phyloP scores from a whole-genome alignment of 345 rosid species.

The Hirschfeldia incana region DNA sequence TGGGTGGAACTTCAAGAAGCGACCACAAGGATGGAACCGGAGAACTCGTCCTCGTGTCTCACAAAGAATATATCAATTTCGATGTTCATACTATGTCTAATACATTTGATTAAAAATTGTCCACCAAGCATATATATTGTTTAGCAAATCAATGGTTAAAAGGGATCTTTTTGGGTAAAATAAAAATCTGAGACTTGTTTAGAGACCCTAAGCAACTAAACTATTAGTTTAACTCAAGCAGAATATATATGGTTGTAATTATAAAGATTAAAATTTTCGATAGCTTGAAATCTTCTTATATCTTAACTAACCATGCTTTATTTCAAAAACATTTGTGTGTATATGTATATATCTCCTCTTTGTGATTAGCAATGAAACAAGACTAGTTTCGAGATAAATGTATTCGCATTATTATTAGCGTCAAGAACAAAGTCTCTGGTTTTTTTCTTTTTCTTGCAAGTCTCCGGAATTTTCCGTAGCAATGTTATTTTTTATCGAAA shows the following conservation, averaged over 20 bases:
- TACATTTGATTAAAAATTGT: not conserved
- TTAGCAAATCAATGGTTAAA: constrained; percentile 18
- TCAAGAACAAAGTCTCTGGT: no score
- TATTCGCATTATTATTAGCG: no score
- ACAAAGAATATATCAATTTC: constrained; percentile 25
- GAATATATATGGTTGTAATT: not conserved
- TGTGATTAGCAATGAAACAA: no score
- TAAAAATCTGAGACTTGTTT: not conserved
- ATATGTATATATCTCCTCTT: not conserved
- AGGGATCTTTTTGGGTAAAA: constrained; percentile 26
- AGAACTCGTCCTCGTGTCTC: constrained; percentile 30
- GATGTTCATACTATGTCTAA: not conserved
- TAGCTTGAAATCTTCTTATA: not conserved
- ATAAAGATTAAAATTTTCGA: not conserved
- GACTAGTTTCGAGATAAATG: no score
- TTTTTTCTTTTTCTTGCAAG: no score
- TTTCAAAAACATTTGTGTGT: not conserved
- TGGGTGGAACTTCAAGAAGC: not conserved
- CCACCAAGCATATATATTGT: constrained; percentile 18
- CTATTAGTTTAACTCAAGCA: not conserved
- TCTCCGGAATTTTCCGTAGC: no score
- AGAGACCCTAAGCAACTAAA: constrained; percentile 4
- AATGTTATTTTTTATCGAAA: not conserved
- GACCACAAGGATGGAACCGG: constrained; percentile 19
- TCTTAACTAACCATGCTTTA: not conserved